Base-by-base conservation (phyloP, 306 rosid genomes). In the Cicer bijugum region DNA sequence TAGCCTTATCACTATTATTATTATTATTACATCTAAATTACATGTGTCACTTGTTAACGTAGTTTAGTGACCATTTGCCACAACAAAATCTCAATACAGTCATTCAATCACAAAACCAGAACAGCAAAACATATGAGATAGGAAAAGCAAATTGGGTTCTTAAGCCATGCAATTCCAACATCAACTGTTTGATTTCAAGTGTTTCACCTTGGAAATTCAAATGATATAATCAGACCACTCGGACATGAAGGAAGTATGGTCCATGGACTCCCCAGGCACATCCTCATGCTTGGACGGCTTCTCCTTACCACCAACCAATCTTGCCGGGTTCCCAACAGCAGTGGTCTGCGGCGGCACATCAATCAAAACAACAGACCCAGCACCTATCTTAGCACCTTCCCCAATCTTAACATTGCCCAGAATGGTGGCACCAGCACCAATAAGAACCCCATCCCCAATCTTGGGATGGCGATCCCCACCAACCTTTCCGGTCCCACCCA, bases 201-300 rank as follows among this genome's bases (percentile, higher is more conserved):
- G 45, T 19, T 33, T 75, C 43, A 48, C 45, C 51, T 39, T 47
- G 6, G 39, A 61, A 37, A 67, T 61, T 76, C 69, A 89, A 12
- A 92, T 89, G 12, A 91, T 90, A 75, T 91, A 94, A 76, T 94
- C 98, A 52, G 96, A 91, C 99, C 99, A 94, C 48, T 91, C 89
- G 2, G 98, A 87, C 6, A 94, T 88, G 73, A 94, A 94, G 28
- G 98, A 94, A 12, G 98, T 94, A 69, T 89, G 97, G 65, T 91
- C 97, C 99, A 91, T 94, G 61, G 96, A 94, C 75, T 91, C 92
- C 59, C 96, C 99, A 8, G 99, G 97, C 14, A 94, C 92, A 61
- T 94, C 99, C 79, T 87, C 87, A 51, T 67, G 97, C 79, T 74
- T 63, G 1, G 90, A 78, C 2, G 97, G 96, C 76, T 81, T 82